Evolutionary conservation across 73 alveolate species (phyloP).

Genomic region (Tetrahymena thermophila): DNA sequence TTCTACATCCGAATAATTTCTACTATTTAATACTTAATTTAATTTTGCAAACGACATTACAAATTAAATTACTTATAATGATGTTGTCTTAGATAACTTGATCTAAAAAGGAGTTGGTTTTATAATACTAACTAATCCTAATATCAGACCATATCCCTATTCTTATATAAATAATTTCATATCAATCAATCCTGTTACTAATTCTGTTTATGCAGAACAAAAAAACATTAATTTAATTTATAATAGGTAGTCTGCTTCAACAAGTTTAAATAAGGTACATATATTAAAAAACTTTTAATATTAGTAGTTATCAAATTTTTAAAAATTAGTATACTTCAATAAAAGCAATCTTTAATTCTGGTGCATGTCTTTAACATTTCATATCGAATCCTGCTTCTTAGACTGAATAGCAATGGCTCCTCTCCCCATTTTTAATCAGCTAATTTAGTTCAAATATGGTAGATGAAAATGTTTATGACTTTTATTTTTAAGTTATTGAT

Average conservation of each 20-base stretch:
- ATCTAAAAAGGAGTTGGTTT: neutral
- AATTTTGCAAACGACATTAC: neutral
- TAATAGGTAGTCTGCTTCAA: neutral
- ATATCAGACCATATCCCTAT: neutral
- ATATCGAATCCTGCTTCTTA: neutral
- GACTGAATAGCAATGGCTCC: neutral
- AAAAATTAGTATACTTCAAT: neutral
- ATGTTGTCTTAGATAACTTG: neutral
- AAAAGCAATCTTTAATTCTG: neutral
- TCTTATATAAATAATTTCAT: neutral
- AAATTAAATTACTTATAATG: neutral
- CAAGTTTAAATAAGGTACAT: neutral
- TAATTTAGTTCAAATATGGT: neutral
- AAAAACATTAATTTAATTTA: neutral
- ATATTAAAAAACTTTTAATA: neutral
- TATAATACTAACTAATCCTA: neutral
- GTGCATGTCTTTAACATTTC: neutral
- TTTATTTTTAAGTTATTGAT: neutral
- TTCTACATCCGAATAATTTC: neutral
- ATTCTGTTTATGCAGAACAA: neutral
- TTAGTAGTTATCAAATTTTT: neutral
- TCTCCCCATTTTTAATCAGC: neutral
- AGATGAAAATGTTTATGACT: neutral
- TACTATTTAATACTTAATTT: neutral
- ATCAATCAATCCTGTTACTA: neutral